These are phyloP conservation scores for Syncephalis plumigaleata DNA, from an alignment of 371 early-diverging fungal genomes.

Conservation along the genomic window DNA sequence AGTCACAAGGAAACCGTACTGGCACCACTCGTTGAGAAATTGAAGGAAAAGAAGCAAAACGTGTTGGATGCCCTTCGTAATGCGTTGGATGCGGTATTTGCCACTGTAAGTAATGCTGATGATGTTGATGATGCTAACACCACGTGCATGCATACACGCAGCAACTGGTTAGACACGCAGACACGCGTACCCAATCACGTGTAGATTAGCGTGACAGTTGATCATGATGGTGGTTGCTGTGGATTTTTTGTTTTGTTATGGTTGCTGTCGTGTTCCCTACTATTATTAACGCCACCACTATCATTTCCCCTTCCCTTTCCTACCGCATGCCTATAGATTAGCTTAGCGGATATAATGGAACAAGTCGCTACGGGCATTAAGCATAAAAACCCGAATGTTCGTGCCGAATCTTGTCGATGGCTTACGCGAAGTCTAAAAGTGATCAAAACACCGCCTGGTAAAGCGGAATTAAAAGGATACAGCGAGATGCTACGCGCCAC, in stretches of 20 bases:
- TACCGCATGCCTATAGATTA: conserved; percentile 10
- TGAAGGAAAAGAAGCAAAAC: conserved; percentile 84
- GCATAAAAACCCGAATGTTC: conserved; percentile 89
- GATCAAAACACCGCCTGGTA: conserved; percentile 45
- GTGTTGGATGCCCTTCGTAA: conserved; percentile 66
- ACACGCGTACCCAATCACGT: no score
- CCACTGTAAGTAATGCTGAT: conserved; percentile 37
- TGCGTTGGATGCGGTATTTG: conserved; percentile 72
- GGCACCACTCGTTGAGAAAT: conserved; percentile 63
- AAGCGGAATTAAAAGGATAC: conserved; percentile 57
- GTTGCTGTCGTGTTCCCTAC: no score
- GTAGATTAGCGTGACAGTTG: no score
- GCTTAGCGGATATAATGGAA: conserved; percentile 38
- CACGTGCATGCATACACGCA: no score
- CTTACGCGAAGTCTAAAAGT: conserved; percentile 49
- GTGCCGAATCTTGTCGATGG: conserved; percentile 52
- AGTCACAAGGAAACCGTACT: conserved; percentile 54
- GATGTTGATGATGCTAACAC: no score
- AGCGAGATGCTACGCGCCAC: conserved; percentile 53
- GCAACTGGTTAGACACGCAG: no score
- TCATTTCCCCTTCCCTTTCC: no score
- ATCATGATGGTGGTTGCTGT: no score
- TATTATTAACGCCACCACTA: no score
- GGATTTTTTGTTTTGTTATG: no score
- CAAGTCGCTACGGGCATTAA: conserved; percentile 42